These are phyloP conservation scores for Helicostylum pulchrum DNA, from an alignment of 192 early-diverging fungal genomes.

Conservation along the genomic window DNA sequence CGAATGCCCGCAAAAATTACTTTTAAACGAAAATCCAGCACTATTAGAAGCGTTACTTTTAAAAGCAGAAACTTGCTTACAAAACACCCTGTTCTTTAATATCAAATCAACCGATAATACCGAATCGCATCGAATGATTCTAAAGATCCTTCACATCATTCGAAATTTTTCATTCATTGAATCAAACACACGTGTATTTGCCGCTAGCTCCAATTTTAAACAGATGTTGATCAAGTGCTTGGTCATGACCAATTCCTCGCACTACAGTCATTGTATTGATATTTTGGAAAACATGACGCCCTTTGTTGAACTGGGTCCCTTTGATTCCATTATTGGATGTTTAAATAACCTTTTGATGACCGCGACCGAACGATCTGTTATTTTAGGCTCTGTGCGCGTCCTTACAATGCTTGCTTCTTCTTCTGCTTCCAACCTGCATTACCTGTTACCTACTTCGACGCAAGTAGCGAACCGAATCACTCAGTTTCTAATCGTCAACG, in stretches of 20 bases:
- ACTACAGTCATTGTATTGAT: constrained; percentile 63
- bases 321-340: constrained; percentile 64
- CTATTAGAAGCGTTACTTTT: constrained; percentile 60
- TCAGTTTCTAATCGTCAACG: constrained; percentile 57
- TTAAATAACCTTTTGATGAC: constrained; percentile 54
- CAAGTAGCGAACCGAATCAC: constrained; percentile 48
- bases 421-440: constrained; percentile 53
- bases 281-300: constrained; percentile 68
- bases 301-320: constrained; percentile 48
- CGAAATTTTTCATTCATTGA: constrained; percentile 74
- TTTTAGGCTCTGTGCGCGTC: constrained; percentile 56
- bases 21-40: constrained; percentile 60
- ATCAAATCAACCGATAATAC: not conserved
- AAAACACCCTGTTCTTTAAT: not conserved
- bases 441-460: constrained; percentile 51
- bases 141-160: constrained; percentile 57
- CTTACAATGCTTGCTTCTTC: constrained; percentile 51
- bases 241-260: constrained; percentile 45
- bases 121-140: not conserved
- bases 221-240: constrained; percentile 62
- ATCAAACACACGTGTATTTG: constrained; percentile 50
- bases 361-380: constrained; percentile 56
- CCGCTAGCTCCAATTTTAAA: constrained; percentile 42
- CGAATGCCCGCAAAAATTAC: constrained; percentile 55
- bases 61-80: constrained; percentile 59